A percentile compares a stretch with the other conserved stretches of the same genome.
These are phyloP conservation scores for Cladosporium sp. DNA, from an alignment of 2,329 filamentous ascomycete genomes.

Conservation along the genomic window DNA sequence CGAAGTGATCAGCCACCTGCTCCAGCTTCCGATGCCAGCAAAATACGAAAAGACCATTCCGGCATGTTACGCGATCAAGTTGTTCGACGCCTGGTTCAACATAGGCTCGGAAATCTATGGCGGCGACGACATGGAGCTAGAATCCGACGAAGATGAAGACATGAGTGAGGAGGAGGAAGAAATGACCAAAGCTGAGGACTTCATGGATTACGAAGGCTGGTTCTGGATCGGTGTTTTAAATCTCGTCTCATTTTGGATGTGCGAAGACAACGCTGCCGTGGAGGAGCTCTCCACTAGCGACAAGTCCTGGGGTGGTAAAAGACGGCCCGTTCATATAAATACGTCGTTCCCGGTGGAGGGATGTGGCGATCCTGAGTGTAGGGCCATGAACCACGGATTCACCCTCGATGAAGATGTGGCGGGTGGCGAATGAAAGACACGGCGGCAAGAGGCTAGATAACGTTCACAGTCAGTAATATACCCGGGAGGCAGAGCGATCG, in stretches of 20 bases:
- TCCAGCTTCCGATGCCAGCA: constrained; percentile 5
- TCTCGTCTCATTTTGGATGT: neutral
- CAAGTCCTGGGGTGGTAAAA: neutral
- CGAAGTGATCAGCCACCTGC: neutral
- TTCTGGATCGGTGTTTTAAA: neutral
- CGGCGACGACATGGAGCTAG: too few relatives aligned
- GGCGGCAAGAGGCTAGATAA: too few relatives aligned
- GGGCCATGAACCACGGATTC: neutral
- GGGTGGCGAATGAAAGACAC: neutral
- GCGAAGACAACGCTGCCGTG: neutral
- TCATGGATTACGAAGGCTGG: neutral
- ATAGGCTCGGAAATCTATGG: too few relatives aligned
- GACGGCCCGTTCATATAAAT: neutral
- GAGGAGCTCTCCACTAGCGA: constrained; percentile 1
- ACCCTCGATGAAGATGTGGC: neutral
- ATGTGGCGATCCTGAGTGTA: constrained; percentile 1
- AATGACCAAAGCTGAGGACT: neutral
- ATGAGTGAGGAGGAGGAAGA: neutral
- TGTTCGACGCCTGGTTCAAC: neutral
- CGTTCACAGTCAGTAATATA: too few relatives aligned
- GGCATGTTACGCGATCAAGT: neutral
- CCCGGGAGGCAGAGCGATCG: too few relatives aligned
- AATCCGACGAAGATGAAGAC: too few relatives aligned
- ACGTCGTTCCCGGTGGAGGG: neutral
- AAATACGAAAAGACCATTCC: neutral